A percentile compares a stretch with the other conserved stretches of the same genome.
Conservation (phyloP, 176 grass and related monocot species). For the Aegilops longissima region DNA sequence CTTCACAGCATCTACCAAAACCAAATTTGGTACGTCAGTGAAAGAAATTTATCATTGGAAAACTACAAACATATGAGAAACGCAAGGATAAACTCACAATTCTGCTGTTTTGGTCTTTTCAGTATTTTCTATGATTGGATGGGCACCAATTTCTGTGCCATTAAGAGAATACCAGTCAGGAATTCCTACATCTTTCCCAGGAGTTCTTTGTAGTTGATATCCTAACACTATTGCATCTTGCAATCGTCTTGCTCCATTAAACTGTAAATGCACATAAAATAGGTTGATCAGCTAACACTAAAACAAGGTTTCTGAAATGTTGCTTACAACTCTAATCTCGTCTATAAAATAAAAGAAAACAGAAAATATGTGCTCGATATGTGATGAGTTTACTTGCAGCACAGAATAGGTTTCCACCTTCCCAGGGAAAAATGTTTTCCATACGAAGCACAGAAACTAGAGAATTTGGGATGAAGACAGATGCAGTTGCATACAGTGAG, state of each 20-base stretch:
- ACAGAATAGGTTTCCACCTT: neutral
- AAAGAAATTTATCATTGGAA: conserved; percentile 9
- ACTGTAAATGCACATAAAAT: conserved; percentile 38
- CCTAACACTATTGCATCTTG: conserved; percentile 92
- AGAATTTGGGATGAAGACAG: neutral
- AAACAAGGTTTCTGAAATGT: neutral
- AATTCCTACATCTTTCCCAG: conserved; percentile 77
- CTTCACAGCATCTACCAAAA: conserved; percentile 51
- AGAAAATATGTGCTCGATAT: neutral
- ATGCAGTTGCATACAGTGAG: neutral
- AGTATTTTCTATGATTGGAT: conserved; percentile 37
- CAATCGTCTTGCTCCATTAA: conserved; percentile 81
- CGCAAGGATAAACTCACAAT: conserved; percentile 47
- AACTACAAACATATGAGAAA: neutral
- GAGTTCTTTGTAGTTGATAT: conserved; percentile 88
- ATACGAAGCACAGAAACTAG: neutral
- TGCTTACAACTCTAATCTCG: conserved; percentile 2
- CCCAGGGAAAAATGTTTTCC: neutral
- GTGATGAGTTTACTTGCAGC: conserved; percentile 10
- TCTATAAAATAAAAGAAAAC: neutral
- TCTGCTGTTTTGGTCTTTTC: conserved; percentile 26
- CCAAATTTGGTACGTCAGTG: conserved; percentile 27
- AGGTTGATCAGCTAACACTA: conserved; percentile 14
- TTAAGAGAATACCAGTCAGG: conserved; percentile 93
- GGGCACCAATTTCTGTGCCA: conserved; percentile 67